Evolutionary conservation across 2,329 filamentous ascomycete genomes (phyloP), one percentile per base, ranked within the genome.

Genomic region (Ascochyta viciae-villosae): DNA sequence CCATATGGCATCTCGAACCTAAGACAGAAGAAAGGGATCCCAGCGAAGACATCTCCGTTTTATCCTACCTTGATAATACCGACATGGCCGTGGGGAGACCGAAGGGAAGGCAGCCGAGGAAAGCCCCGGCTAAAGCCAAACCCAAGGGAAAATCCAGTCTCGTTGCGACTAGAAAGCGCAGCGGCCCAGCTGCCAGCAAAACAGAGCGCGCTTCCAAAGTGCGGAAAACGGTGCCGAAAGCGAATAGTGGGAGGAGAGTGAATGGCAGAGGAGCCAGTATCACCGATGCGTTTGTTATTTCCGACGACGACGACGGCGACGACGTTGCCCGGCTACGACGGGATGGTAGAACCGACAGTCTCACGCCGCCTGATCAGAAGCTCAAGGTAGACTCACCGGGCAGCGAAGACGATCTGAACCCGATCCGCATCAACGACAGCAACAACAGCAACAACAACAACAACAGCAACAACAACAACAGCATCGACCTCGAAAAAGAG

Each of bases 211-310:
- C 41, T 1, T 38, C 37, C 1, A 50, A 47, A 34, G 16, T 39
- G 8, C 41, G 6, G 4, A 50, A 50, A 29, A 38, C 19, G 1
- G 15, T 29, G 5, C 41, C 42, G 1, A 42, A 23, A 39, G 37
- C 47, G 0, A 56, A 47, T 26, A 50, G 29, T 15, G 31, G 37
- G 6, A 56, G 38, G 27, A 37, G 46, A 23, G 41, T 47, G 1
- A 47, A 47, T 1, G 31, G 53, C 3, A 33, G 34, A 35, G 47
- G 53, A 0, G 19, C 19, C 7, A 33, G 29, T 27, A 5, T 33
- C 1, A 16, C 10, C 1, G 42, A 47, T 37, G 35, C 46, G 4
- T 19, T 47, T 5, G 12, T 50, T 2, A 33, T 50, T 12, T 50
- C 47, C n/a, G n/a, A 37, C 6, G 9, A 31, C 4, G 42, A 31